These are phyloP conservation scores for Martiniozyma abietophila DNA, from an alignment of 805 yeast genomes.

Conservation along the genomic window DNA sequence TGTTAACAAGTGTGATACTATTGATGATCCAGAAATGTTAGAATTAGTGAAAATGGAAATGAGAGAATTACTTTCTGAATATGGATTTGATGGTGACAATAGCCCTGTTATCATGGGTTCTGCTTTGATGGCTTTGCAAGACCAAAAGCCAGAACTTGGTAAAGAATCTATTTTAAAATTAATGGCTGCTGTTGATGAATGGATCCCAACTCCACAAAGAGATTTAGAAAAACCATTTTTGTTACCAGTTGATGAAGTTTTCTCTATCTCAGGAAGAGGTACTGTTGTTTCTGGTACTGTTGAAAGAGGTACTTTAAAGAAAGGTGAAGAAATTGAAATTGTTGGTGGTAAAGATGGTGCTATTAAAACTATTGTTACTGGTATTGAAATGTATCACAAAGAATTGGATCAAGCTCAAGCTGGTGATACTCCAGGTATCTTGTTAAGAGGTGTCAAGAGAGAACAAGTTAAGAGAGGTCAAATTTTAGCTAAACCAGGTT, in stretches of 20 bases:
- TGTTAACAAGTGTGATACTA: slow-evolving; percentile 95
- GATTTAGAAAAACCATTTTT: slow-evolving; percentile 94
- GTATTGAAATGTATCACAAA: slow-evolving; percentile 99
- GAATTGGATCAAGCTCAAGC: slow-evolving; percentile 96
- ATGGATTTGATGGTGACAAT: slow-evolving; percentile 97
- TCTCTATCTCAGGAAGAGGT: slow-evolving; percentile 99
- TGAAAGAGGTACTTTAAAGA: slow-evolving; percentile 94
- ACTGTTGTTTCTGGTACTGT: slow-evolving; percentile 99
- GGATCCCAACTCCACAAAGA: slow-evolving; percentile 94
- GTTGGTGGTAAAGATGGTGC: slow-evolving; percentile 87
- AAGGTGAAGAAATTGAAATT: slow-evolving; percentile 97
- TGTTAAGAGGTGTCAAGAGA: slow-evolving; percentile 97
- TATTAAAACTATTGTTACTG: slow-evolving; percentile 90
- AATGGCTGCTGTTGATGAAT: slow-evolving; percentile 85
- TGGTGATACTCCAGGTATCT: slow-evolving; percentile 98
- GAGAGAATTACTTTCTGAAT: slow-evolving; percentile 87
- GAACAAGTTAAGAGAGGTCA: slow-evolving; percentile 96
- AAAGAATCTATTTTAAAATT: slow-evolving; percentile 71
- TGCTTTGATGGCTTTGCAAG: slow-evolving; percentile 93
- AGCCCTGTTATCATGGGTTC: slow-evolving; percentile 98
- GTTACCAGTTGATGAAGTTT: slow-evolving; percentile 95
- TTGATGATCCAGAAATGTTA: slow-evolving; percentile 98
- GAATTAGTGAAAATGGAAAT: slow-evolving; percentile 99
- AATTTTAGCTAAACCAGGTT: slow-evolving; percentile 90
- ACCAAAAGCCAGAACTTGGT: slow-evolving; percentile 84